These are phyloP conservation scores for Colletotrichum viniferum DNA, from an alignment of 2,329 filamentous ascomycete species.

Conservation along the genomic window DNA sequence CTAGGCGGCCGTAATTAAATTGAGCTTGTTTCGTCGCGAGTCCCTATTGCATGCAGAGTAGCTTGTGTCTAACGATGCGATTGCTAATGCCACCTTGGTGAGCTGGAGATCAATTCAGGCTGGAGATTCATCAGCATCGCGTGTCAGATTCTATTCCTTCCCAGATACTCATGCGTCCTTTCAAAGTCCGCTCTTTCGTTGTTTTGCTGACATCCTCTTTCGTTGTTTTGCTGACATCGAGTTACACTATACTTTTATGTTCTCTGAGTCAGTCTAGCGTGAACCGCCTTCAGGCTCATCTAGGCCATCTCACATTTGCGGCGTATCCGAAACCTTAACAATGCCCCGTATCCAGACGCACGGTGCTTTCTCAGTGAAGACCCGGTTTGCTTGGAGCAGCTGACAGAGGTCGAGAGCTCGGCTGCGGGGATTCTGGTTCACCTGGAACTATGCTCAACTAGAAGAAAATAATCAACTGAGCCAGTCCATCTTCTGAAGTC, in stretches of 20 bases:
- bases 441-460: not conserved
- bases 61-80: not conserved
- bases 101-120: not conserved
- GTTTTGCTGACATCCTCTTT: too few relatives aligned
- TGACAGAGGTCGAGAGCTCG: not conserved
- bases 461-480: not conserved
- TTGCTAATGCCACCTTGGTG: not conserved
- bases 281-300: not conserved
- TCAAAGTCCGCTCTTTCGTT: not conserved
- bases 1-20: not conserved
- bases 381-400: not conserved
- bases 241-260: fast-evolving
- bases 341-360: not conserved
- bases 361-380: not conserved
- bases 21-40: not conserved
- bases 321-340: not conserved
- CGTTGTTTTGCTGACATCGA: not conserved
- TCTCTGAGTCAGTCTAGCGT: not conserved
- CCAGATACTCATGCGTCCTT: not conserved
- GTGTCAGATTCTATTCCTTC: not conserved
- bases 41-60: not conserved
- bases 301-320: not conserved
- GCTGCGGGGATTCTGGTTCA: not conserved
- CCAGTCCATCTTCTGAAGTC: not conserved
- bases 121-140: not conserved